Conservation (phyloP, 495 filamentous ascomycete species). For the Lasiosphaeriaceae sp. region DNA sequence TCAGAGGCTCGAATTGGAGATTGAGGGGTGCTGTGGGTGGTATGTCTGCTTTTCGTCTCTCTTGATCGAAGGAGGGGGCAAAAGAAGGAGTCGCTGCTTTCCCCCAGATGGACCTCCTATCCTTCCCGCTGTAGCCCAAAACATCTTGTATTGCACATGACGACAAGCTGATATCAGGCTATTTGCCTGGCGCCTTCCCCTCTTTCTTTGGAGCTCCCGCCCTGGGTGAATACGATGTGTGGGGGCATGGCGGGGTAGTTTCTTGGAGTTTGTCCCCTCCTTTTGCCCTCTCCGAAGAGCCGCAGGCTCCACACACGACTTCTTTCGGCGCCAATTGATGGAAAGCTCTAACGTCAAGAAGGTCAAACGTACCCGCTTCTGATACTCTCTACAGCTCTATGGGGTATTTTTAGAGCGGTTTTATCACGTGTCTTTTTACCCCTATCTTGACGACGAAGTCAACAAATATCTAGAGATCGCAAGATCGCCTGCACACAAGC, state of each 20-base stretch:
- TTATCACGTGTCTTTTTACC: too few species aligned
- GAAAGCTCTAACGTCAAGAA: too few species aligned
- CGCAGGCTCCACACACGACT: too few species aligned
- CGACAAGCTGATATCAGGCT: constrained; percentile 27
- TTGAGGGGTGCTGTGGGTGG: constrained; percentile 3
- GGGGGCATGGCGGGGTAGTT: not conserved
- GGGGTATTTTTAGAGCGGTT: too few species aligned
- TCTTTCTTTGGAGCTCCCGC: constrained; percentile 10
- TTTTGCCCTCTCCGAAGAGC: too few species aligned
- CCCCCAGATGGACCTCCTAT: not conserved
- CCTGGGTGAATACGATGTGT: not conserved
- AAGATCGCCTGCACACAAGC: too few species aligned
- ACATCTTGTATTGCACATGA: constrained; percentile 20
- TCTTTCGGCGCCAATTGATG: too few species aligned
- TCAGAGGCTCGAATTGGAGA: constrained; percentile 5
- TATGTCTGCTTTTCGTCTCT: not conserved
- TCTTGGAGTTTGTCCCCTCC: not conserved
- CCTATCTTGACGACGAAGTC: too few species aligned
- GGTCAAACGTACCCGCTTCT: too few species aligned
- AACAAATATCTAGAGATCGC: too few species aligned
- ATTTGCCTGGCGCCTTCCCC: constrained; percentile 18
- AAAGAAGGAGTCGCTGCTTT: not conserved
- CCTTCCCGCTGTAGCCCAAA: constrained; percentile 1
- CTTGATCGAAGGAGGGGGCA: not conserved
- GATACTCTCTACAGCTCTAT: too few species aligned